Percentiles rank a stretch among this genome's conserved stretches.
These are phyloP conservation scores for Trichothecium roseum DNA, from an alignment of 2,329 filamentous ascomycete species.

Conservation along the genomic window DNA sequence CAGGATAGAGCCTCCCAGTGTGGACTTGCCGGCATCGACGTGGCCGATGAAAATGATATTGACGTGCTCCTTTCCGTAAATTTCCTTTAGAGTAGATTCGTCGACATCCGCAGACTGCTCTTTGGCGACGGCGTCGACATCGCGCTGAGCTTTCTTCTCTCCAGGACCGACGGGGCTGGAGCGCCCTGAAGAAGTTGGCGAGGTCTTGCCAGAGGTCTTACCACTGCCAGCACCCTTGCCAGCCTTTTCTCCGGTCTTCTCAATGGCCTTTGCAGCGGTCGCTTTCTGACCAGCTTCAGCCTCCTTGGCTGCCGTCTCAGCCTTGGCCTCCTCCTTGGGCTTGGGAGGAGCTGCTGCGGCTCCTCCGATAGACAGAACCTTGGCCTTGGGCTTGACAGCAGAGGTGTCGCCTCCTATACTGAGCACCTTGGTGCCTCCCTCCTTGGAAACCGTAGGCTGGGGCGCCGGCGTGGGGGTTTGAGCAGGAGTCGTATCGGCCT, in stretches of 20 bases:
- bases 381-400: conserved; percentile 42
- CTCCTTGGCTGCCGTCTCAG: conserved; percentile 33
- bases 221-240: conserved; percentile 25
- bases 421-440: conserved; percentile 52
- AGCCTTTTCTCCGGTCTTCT: conserved; percentile 69
- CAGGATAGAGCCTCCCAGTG: conserved; percentile 84
- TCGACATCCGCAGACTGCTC: conserved; percentile 69
- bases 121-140: conserved; percentile 74
- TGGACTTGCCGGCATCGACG: conserved; percentile 97
- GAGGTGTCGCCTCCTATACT: conserved; percentile 54
- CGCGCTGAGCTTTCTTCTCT: conserved; percentile 46
- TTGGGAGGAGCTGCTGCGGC: conserved; percentile 24
- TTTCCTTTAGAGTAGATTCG: conserved; percentile 71
- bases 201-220: conserved; percentile 57
- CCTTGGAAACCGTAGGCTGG: conserved; percentile 43
- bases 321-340: conserved; percentile 39
- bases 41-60: conserved; percentile 98
- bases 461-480: conserved; percentile 14
- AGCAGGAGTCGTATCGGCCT: conserved; percentile 25
- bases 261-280: conserved; percentile 79
- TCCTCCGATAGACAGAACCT: conserved; percentile 33
- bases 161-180: conserved; percentile 59
- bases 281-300: conserved; percentile 72
- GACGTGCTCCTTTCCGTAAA: conserved; percentile 86
- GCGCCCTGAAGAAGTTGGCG: conserved; percentile 77